These are phyloP conservation scores for Calamus simplicifolius DNA, from an alignment of 176 grass and related monocot species.

Conservation along the genomic window DNA sequence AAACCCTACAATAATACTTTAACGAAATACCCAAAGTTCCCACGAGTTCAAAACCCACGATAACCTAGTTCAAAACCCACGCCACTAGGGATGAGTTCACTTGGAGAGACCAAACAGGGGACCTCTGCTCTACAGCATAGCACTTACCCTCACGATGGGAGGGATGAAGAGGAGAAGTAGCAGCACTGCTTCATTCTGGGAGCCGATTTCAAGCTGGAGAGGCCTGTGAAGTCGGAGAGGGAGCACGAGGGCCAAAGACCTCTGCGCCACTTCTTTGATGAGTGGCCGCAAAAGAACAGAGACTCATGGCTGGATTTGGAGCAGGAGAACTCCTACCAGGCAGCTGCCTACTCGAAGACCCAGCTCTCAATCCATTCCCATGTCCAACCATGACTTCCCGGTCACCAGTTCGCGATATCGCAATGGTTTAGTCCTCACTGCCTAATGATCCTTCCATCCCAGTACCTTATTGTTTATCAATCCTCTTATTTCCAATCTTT, in stretches of 20 bases:
- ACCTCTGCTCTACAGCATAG: neutral
- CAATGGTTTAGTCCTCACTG: constrained; percentile 18
- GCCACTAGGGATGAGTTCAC: constrained; percentile 41
- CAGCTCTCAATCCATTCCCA: constrained; percentile 38
- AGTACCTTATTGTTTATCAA: too few relatives aligned
- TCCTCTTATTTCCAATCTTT: neutral
- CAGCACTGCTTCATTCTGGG: constrained; percentile 93
- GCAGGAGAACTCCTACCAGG: neutral
- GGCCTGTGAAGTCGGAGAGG: constrained; percentile 15
- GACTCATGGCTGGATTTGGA: constrained; percentile 60
- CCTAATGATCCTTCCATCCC: neutral
- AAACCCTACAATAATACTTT: too few relatives aligned
- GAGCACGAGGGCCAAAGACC: constrained; percentile 40
- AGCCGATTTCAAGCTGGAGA: constrained; percentile 64
- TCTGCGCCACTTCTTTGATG: constrained; percentile 75
- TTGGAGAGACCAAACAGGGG: too few relatives aligned
- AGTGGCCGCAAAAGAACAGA: constrained; percentile 65
- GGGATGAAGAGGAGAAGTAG: constrained; percentile 13
- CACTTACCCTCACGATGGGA: neutral
- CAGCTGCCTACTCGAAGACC: constrained; percentile 24
- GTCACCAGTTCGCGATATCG: neutral
- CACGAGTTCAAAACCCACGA: too few relatives aligned
- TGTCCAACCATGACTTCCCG: constrained; percentile 27
- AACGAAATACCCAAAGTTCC: too few relatives aligned
- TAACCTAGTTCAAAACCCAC: too few relatives aligned